Percentiles rank a stretch among this genome's conserved stretches.
phyloP scores from a whole-genome alignment of 176 grass and related monocot species.

The Ananas comosus region DNA sequence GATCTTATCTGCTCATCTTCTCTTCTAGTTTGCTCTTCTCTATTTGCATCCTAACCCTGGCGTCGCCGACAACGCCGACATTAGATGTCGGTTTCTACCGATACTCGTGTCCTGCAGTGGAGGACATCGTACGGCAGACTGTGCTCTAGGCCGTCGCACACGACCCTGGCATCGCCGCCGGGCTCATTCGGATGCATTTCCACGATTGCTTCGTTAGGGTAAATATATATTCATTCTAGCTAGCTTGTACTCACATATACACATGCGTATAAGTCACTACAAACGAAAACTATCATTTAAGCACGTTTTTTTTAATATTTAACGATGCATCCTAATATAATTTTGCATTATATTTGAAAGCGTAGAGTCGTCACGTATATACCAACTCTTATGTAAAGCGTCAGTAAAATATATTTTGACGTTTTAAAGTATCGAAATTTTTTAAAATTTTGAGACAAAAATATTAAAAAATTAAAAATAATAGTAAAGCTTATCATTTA shows the following conservation, averaged over 20 bases:
- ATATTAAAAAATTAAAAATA: too few relatives aligned
- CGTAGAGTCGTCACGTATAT: too few relatives aligned
- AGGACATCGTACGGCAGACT: slow-evolving; percentile 8
- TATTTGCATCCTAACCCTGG: slow-evolving; percentile 6
- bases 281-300: too few relatives aligned
- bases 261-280: not conserved
- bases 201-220: slow-evolving; percentile 49
- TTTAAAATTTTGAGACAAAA: too few relatives aligned
- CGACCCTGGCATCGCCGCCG: slow-evolving; percentile 13
- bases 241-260: not conserved
- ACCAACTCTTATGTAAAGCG: too few relatives aligned
- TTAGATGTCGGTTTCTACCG: slow-evolving; percentile 27
- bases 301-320: too few relatives aligned
- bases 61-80: slow-evolving; percentile 7
- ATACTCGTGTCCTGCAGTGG: slow-evolving; percentile 22
- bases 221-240: not conserved
- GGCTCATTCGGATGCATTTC: slow-evolving; percentile 33
- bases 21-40: slow-evolving; percentile 14
- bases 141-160: slow-evolving; percentile 8
- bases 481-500: too few relatives aligned
- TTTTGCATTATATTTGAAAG: too few relatives aligned
- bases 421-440: too few relatives aligned
- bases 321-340: too few relatives aligned
- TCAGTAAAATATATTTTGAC: too few relatives aligned
- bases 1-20: slow-evolving; percentile 5